Conservation (phyloP, 352 stramenopile species). For the Pythium dissimile region DNA sequence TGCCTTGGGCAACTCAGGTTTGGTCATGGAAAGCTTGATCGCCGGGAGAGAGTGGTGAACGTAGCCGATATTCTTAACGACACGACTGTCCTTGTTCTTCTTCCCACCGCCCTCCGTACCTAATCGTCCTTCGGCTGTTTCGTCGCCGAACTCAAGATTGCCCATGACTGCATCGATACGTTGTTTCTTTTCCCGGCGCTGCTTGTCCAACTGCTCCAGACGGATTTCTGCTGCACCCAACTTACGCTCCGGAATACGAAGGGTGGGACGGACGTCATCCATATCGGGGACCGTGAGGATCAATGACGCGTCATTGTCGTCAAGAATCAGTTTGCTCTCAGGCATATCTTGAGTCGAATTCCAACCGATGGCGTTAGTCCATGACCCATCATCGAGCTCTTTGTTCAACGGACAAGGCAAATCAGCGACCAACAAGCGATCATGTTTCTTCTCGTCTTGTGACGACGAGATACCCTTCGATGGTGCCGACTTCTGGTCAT, state of each 20-base stretch:
- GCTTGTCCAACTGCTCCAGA: slow-evolving; percentile 67
- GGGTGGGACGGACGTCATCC: slow-evolving; percentile 74
- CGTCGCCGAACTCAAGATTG: slow-evolving; percentile 74
- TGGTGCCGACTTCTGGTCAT: background rate
- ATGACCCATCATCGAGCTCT: slow-evolving; percentile 64
- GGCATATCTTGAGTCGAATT: slow-evolving; percentile 79
- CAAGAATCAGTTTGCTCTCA: slow-evolving; percentile 72
- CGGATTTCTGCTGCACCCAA: slow-evolving; percentile 72
- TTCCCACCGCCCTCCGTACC: slow-evolving; percentile 68
- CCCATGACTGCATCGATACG: slow-evolving; percentile 81
- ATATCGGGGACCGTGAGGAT: slow-evolving; percentile 77
- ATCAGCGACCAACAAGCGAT: background rate
- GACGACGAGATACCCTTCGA: background rate
- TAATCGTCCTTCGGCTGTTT: slow-evolving; percentile 60
- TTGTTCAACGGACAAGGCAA: slow-evolving; percentile 63
- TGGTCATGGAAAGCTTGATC: slow-evolving; percentile 84
- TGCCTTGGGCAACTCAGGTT: slow-evolving; percentile 76
- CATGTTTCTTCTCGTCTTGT: background rate
- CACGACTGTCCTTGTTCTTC: slow-evolving; percentile 79
- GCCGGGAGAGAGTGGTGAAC: slow-evolving; percentile 84
- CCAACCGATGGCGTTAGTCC: slow-evolving; percentile 77
- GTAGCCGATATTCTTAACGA: slow-evolving; percentile 83
- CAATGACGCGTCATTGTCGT: slow-evolving; percentile 78
- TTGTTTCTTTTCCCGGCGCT: slow-evolving; percentile 72
- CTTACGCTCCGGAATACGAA: slow-evolving; percentile 81